These are phyloP conservation scores for Colletotrichum costaricense DNA, from an alignment of 2,329 filamentous ascomycete genomes.

Conservation along the genomic window DNA sequence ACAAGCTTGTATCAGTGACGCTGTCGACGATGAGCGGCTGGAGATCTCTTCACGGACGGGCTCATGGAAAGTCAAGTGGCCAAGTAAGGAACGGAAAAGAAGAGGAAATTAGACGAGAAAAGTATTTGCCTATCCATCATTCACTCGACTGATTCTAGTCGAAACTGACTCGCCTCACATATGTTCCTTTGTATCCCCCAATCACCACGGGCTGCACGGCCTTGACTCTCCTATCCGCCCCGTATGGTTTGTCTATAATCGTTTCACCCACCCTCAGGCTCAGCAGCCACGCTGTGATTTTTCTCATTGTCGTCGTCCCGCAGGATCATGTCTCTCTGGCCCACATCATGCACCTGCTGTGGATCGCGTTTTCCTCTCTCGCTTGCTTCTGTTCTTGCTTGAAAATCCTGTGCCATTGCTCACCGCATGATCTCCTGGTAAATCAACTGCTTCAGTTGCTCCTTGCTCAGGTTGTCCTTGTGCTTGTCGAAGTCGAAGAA, in stretches of 20 bases:
- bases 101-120: slow-evolving; percentile 13
- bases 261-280: not conserved
- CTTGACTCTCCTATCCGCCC: not conserved
- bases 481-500: slow-evolving; percentile 99
- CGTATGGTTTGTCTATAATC: slow-evolving; percentile 14
- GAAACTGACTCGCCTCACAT: slow-evolving; percentile 12
- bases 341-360: not conserved
- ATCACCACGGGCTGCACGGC: slow-evolving; percentile 7
- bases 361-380: not conserved
- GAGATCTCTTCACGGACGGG: not conserved
- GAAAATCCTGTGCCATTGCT: not conserved
- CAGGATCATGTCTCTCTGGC: not conserved
- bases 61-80: not conserved
- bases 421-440: slow-evolving; percentile 93
- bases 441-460: slow-evolving; percentile 96
- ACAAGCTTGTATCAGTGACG: not conserved
- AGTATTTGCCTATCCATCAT: slow-evolving; percentile 24
- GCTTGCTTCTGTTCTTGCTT: not conserved
- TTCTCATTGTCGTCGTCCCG: not conserved
- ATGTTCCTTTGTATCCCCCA: slow-evolving; percentile 24
- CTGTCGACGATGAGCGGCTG: not conserved
- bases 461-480: slow-evolving; percentile 98
- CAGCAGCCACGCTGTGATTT: not conserved
- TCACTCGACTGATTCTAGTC: slow-evolving; percentile 1
- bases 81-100: not conserved